Evolutionary conservation across 306 rosid genomes (phyloP).

Genomic region (Casuarina glauca): DNA sequence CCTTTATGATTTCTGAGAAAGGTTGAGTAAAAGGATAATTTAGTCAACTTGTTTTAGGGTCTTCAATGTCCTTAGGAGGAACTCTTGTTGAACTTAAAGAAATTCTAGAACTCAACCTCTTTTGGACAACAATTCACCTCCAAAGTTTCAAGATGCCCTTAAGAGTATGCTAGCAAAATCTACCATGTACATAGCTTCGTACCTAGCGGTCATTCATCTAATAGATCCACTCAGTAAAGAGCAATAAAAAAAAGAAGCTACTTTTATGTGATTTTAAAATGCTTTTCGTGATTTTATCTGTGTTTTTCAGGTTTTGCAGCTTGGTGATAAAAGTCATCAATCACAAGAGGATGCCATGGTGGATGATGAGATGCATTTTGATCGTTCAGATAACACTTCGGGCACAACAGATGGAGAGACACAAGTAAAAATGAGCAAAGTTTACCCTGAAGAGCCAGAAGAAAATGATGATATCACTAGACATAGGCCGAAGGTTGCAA

Average conservation of each 20-base stretch:
- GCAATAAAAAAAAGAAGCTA: neutral
- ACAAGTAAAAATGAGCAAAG: slow-evolving; percentile 27
- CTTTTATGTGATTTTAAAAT: slow-evolving; percentile 18
- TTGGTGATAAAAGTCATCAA: slow-evolving; percentile 47
- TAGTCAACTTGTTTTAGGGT: neutral
- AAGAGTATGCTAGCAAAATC: neutral
- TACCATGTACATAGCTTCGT: neutral
- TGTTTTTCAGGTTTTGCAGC: slow-evolving; percentile 55
- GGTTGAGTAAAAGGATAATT: neutral
- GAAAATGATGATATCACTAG: slow-evolving; percentile 37
- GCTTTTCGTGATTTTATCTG: slow-evolving; percentile 10
- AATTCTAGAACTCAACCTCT: neutral
- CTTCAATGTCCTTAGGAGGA: neutral
- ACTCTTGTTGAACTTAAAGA: neutral
- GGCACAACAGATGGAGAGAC: slow-evolving; percentile 23
- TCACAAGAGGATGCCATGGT: slow-evolving; percentile 35
- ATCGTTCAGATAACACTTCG: slow-evolving; percentile 35
- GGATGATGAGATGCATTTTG: slow-evolving; percentile 38
- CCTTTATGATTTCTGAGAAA: neutral
- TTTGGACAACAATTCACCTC: neutral
- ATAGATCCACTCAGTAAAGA: slow-evolving; percentile 10
- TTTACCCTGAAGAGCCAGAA: slow-evolving; percentile 42
- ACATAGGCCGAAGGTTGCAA: slow-evolving; percentile 28
- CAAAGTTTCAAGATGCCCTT: neutral
- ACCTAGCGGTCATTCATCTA: neutral